Conservation (phyloP, 176 grass and related monocot species). For the Avena eriantha region DNA sequence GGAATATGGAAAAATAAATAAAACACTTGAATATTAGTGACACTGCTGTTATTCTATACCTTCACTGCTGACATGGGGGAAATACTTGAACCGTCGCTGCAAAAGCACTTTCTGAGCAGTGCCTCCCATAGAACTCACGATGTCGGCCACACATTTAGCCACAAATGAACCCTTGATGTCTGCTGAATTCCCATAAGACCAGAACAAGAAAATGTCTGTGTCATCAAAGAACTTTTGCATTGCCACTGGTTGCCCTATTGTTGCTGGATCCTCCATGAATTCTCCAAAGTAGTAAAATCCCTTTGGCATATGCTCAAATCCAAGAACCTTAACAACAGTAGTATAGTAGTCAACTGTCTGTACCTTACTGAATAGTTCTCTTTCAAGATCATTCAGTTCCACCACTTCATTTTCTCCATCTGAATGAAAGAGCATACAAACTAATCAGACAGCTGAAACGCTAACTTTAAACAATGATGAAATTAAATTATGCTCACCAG, state of each 20-base stretch:
- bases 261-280: slow-evolving; percentile 72
- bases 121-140: slow-evolving; percentile 66
- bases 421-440: slow-evolving; percentile 35
- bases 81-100: slow-evolving; percentile 74
- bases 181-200: slow-evolving; percentile 80
- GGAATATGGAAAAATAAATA: slow-evolving; percentile 31
- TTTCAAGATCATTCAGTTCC: slow-evolving; percentile 70
- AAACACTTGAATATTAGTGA: slow-evolving; percentile 12
- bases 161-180: slow-evolving; percentile 62
- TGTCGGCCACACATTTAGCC: slow-evolving; percentile 54
- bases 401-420: slow-evolving; percentile 69
- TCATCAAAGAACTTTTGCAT: slow-evolving; percentile 78
- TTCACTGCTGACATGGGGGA: slow-evolving; percentile 73
- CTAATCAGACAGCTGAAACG: slow-evolving; percentile 37
- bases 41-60: slow-evolving; percentile 46
- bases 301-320: slow-evolving; percentile 68
- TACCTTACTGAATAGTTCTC: slow-evolving; percentile 72
- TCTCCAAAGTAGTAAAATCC: slow-evolving; percentile 84
- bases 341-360: slow-evolving; percentile 74
- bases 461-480: slow-evolving; percentile 29
- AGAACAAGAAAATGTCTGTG: slow-evolving; percentile 75
- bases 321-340: slow-evolving; percentile 66
- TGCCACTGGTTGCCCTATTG: slow-evolving; percentile 69
- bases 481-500: slow-evolving; percentile 51
- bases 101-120: slow-evolving; percentile 63